Evolutionary conservation across 495 filamentous ascomycete species (phyloP), one percentile per base, ranked within the genome.

Genomic region (Lichina pygmaea): DNA sequence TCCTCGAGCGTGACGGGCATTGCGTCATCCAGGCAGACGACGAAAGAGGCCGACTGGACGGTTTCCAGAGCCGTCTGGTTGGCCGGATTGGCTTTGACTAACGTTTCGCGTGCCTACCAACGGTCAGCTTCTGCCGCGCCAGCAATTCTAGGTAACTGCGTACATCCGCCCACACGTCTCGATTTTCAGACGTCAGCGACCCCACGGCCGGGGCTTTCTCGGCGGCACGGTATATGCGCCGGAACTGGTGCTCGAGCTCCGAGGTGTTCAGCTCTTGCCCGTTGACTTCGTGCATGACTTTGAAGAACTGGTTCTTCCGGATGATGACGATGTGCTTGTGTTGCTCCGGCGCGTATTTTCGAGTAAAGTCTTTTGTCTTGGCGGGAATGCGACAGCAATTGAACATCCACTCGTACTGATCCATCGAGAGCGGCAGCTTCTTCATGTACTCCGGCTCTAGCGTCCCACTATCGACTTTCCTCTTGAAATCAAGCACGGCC

Each of bases 381-480:
- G 73, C 76, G n/a, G 91, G 79, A 33, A 94, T 73, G 48, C 91
- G 78, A 63, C 76, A 81, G 59, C 68, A 67, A 60, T 99, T 94
- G 72, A 99, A 99, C 91, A 99, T 95, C 74, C 78, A 99, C 65
- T 93, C 67, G 67, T 94, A 94, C 48, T 78, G 81, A 68, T 78
- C 80, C 91, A 95, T 95, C 60, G 83, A 86, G 56, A 94, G 82
- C 45, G 91, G 91, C 48, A 81, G 71, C 61, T 78, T 78, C 62
- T 84, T 84, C 83, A 95, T 91, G 65, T 93, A 94, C 62, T 99
- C 91, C 9, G 91, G 91, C 64, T 99, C 91, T 44, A 99, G 66
- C 4, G 73, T 74, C 46, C 75, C 77, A 30, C 57, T 57, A 55
- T 93, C 91, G 3, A 95, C 89, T 62, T 83, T 72, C 57, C 76